Percentiles rank a stretch among this genome's conserved stretches.
These are phyloP conservation scores for Lavandula angustifolia DNA, from an alignment of 257 asterid genomes.

Conservation along the genomic window DNA sequence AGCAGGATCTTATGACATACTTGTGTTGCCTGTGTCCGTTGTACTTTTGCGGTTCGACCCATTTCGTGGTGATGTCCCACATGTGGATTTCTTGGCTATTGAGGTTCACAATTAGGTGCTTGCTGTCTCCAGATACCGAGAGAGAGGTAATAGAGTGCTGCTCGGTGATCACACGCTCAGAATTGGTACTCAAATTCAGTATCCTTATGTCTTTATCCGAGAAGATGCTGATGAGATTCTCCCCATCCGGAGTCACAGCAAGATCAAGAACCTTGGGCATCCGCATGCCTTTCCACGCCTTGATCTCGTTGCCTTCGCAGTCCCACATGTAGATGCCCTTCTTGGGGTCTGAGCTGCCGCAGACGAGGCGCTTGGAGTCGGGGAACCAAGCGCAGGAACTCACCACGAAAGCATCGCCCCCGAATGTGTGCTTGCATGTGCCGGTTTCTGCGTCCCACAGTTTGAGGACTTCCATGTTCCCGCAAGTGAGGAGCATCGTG, in stretches of 20 bases:
- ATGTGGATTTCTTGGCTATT: slow-evolving; percentile 92
- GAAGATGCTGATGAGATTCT: slow-evolving; percentile 72
- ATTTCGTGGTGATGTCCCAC: slow-evolving; percentile 71
- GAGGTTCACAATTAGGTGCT: slow-evolving; percentile 76
- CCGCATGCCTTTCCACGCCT: slow-evolving; percentile 86
- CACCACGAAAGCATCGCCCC: slow-evolving; percentile 57
- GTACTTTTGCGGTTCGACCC: slow-evolving; percentile 58
- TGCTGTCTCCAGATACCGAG: slow-evolving; percentile 74
- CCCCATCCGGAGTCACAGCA: slow-evolving; percentile 88
- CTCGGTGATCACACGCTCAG: slow-evolving; percentile 72
- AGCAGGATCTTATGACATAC: slow-evolving; percentile 95
- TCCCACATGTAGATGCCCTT: slow-evolving; percentile 97
- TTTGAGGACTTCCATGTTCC: slow-evolving; percentile 79
- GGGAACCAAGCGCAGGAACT: slow-evolving; percentile 99
- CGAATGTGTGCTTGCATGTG: slow-evolving; percentile 81
- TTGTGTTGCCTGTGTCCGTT: slow-evolving; percentile 77
- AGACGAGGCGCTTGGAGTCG: slow-evolving; percentile 82
- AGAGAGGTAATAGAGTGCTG: slow-evolving; percentile 79
- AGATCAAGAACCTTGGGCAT: slow-evolving; percentile 92
- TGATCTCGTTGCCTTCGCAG: slow-evolving; percentile 76
- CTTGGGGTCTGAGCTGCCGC: slow-evolving; percentile 87
- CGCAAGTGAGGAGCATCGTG: slow-evolving; percentile 89
- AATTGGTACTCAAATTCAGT: slow-evolving; percentile 54
- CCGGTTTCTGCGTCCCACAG: slow-evolving; percentile 94
- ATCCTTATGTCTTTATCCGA: slow-evolving; percentile 82